phyloP scores from a whole-genome alignment of 495 filamentous ascomycete genomes.

The Penicilliopsis zonata region DNA sequence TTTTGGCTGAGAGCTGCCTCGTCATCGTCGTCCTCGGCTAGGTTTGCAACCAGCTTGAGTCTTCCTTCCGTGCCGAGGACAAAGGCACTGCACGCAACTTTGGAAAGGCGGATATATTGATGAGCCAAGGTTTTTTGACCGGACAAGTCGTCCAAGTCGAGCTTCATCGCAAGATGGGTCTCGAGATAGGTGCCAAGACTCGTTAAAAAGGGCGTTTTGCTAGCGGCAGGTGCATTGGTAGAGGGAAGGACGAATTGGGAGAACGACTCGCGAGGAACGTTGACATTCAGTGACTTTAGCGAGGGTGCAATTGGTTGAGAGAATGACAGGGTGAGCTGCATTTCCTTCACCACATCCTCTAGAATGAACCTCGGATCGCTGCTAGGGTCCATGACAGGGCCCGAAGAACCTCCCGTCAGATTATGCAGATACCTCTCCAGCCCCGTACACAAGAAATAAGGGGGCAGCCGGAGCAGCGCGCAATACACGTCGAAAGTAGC shows the following conservation, averaged over 20 bases:
- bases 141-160: conserved; percentile 19
- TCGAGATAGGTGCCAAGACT: conserved; percentile 32
- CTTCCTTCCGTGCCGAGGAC: conserved; percentile 38
- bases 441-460: conserved; percentile 22
- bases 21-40: conserved; percentile 10
- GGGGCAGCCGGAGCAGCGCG: conserved; percentile 27
- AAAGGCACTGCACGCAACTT: conserved; percentile 42
- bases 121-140: conserved; percentile 6
- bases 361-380: no score
- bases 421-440: conserved; percentile 21
- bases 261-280: conserved; percentile 25
- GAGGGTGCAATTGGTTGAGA: conserved; percentile 23
- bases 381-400: no score
- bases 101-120: conserved; percentile 33
- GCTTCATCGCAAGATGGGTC: conserved; percentile 36
- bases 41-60: conserved; percentile 35
- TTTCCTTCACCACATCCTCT: conserved; percentile 23
- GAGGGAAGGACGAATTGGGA: conserved; percentile 9
- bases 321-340: conserved; percentile 30
- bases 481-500: conserved; percentile 40
- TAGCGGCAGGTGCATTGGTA: background rate
- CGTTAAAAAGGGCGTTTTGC: conserved; percentile 20
- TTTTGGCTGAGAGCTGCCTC: conserved; percentile 2
- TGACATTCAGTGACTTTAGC: conserved; percentile 36
- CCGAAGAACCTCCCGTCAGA: background rate